Percentiles rank a stretch among this genome's conserved stretches.
Evolutionary conservation across 208 protist genomes (phyloP).

Genomic region (Acanthamoeba triangularis): DNA sequence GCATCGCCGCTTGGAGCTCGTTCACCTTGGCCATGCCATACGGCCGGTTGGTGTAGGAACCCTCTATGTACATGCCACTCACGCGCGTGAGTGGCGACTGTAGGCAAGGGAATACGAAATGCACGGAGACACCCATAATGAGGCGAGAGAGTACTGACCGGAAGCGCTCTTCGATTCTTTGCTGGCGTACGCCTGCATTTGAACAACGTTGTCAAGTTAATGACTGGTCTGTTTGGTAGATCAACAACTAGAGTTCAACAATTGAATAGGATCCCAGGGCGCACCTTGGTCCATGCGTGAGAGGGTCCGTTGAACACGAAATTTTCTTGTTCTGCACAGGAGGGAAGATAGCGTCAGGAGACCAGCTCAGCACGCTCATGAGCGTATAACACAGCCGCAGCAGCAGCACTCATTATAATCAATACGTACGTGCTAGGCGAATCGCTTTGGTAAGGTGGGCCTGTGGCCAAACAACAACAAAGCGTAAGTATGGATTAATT

Average conservation of each 20-base stretch:
- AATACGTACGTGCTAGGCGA: slow-evolving; percentile 35
- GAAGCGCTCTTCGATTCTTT: neutral
- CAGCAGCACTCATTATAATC: too few relatives aligned
- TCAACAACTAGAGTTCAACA: neutral
- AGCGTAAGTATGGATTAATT: neutral
- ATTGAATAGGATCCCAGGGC: neutral
- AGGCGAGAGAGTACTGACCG: neutral
- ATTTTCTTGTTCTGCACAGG: slow-evolving; percentile 62
- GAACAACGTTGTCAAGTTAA: neutral
- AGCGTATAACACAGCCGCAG: too few relatives aligned
- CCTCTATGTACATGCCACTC: neutral
- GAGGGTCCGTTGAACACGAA: slow-evolving; percentile 25
- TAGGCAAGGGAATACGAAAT: neutral
- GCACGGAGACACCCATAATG: neutral
- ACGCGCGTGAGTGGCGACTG: neutral
- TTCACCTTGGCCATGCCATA: slow-evolving; percentile 38
- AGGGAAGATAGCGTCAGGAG: neutral
- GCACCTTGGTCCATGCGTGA: slow-evolving; percentile 33
- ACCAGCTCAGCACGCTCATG: neutral
- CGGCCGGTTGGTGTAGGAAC: neutral
- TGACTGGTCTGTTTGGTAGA: neutral
- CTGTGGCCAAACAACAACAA: neutral
- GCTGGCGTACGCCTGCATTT: neutral
- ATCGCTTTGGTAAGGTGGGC: slow-evolving; percentile 69
- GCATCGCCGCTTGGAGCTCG: slow-evolving; percentile 31